Conservation (phyloP, 768 basidiomycete genomes). For the Podaxis pistillaris region DNA sequence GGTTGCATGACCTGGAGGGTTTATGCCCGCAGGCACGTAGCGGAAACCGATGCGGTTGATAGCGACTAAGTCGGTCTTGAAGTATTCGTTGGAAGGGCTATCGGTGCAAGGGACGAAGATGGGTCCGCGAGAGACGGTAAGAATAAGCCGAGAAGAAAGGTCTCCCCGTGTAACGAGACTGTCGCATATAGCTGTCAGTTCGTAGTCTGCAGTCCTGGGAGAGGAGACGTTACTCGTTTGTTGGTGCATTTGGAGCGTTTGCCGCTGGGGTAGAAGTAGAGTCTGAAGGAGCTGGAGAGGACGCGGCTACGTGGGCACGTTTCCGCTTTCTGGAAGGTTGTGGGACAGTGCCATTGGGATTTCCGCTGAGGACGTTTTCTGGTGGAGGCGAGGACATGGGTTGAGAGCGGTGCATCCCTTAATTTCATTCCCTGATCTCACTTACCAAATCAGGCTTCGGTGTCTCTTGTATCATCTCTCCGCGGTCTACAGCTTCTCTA, state of each 20-base stretch:
- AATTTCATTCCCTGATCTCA: background rate
- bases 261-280: constrained; percentile 32
- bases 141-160: constrained; percentile 65
- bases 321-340: constrained; percentile 53
- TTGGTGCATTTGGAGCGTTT: constrained; percentile 22
- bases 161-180: constrained; percentile 67
- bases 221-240: constrained; percentile 4
- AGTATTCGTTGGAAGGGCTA: constrained; percentile 44
- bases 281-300: constrained; percentile 64
- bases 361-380: constrained; percentile 5
- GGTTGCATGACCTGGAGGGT: constrained; percentile 50
- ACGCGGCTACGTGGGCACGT: constrained; percentile 42
- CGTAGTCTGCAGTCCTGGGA: background rate
- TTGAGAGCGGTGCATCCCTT: background rate
- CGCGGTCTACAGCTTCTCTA: background rate
- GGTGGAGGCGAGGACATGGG: constrained; percentile 14
- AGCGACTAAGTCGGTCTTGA: constrained; percentile 67
- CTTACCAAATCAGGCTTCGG: constrained; percentile 9
- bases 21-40: constrained; percentile 78
- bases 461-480: background rate
- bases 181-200: constrained; percentile 25
- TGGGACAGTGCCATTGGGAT: constrained; percentile 32
- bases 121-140: constrained; percentile 75
- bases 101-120: constrained; percentile 61
- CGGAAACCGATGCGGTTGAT: constrained; percentile 78